These are phyloP conservation scores for Gracilaria domingensis DNA, from an alignment of 23 red algal species.

Conservation along the genomic window DNA sequence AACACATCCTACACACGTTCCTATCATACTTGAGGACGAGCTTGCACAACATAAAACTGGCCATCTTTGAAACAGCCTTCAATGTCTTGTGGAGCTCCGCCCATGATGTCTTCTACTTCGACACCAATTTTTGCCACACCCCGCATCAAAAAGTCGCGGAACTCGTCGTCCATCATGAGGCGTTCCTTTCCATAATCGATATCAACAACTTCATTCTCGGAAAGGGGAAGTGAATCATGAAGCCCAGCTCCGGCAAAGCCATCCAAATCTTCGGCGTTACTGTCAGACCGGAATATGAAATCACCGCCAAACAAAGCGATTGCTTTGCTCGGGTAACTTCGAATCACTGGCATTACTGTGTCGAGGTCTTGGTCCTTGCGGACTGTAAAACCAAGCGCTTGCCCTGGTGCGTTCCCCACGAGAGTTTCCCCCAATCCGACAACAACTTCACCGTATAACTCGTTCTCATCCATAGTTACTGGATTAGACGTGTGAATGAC, in stretches of 20 bases:
- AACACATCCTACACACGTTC: neutral
- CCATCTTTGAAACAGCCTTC: conserved; percentile 89
- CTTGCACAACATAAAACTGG: conserved; percentile 84
- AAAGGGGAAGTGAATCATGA: conserved; percentile 58
- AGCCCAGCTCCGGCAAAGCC: conserved; percentile 84
- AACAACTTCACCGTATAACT: conserved; percentile 69
- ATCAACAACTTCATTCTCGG: conserved; percentile 14
- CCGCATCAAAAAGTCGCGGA: conserved; percentile 40
- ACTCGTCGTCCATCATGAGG: conserved; percentile 58
- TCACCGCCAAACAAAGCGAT: conserved; percentile 56
- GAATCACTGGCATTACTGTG: conserved; percentile 37
- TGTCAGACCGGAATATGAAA: conserved; percentile 78
- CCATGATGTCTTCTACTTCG: conserved; percentile 61
- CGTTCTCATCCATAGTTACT: conserved; percentile 37
- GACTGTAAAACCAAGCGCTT: conserved; percentile 68
- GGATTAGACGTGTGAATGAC: conserved; percentile 86
- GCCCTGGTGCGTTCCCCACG: conserved; percentile 76
- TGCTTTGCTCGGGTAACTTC: conserved; percentile 58
- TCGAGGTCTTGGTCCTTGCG: conserved; percentile 48
- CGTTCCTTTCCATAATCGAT: conserved; percentile 59
- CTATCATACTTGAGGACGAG: conserved; percentile 85
- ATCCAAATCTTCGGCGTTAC: conserved; percentile 81
- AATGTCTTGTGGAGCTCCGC: conserved; percentile 69
- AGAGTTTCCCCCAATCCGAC: conserved; percentile 72
- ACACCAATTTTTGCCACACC: conserved; percentile 43